Evolutionary conservation across 2,329 filamentous ascomycete genomes (phyloP).

Genomic region (Nemania abortiva): DNA sequence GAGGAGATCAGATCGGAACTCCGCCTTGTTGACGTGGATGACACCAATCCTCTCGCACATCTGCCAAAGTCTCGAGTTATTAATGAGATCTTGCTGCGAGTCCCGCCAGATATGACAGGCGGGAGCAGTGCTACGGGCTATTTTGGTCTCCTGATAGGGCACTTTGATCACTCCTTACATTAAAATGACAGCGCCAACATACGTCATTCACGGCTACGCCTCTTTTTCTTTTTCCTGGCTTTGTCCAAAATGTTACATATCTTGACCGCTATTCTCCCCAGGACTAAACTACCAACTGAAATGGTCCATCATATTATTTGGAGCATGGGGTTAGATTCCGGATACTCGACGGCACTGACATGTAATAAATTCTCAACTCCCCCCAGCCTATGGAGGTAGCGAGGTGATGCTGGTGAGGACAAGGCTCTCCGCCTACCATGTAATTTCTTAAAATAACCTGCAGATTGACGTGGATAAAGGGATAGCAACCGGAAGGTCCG

Average conservation of each 20-base stretch:
- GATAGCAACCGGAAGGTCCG: too few species aligned
- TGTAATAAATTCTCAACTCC: too few species aligned
- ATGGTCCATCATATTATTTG: too few species aligned
- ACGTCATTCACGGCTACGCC: neutral
- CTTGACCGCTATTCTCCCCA: too few species aligned
- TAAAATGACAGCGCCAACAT: neutral
- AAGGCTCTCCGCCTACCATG: too few species aligned
- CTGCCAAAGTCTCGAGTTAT: neutral
- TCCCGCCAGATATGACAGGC: neutral
- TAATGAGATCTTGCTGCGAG: neutral
- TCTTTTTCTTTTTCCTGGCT: neutral
- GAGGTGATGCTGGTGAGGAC: too few species aligned
- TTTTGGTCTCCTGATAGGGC: neutral
- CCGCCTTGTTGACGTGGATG: neutral
- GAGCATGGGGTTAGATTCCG: too few species aligned
- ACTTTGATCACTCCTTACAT: neutral
- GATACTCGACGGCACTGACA: too few species aligned
- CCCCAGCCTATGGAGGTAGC: too few species aligned
- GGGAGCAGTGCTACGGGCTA: neutral
- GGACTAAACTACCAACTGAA: neutral
- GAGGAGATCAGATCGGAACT: neutral
- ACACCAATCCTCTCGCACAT: neutral
- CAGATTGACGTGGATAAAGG: too few species aligned
- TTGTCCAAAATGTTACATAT: too few species aligned
- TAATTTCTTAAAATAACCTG: too few species aligned